phyloP scores from a whole-genome alignment of 2,329 filamentous ascomycete genomes.

The Nemania sp. region DNA sequence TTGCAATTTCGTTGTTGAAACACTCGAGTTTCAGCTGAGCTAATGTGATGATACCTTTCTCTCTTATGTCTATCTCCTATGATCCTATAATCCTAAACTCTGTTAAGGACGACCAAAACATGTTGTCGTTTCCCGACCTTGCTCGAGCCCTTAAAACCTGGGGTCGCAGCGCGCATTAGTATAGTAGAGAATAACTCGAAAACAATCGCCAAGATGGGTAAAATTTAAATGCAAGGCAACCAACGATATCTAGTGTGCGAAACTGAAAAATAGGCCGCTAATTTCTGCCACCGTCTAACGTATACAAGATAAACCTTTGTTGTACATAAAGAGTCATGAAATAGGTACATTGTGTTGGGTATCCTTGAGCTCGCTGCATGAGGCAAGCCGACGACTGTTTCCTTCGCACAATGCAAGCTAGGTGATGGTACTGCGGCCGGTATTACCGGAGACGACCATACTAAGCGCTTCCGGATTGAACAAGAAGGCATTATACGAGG shows the following conservation, averaged over 20 bases:
- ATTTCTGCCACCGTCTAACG: constrained; percentile 1
- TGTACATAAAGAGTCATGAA: constrained; percentile 17
- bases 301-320: constrained; percentile 13
- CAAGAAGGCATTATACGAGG: not conserved
- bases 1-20: too few relatives aligned
- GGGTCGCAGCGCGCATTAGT: not conserved
- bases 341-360: constrained; percentile 8
- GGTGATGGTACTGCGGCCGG: not conserved
- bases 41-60: too few relatives aligned
- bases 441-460: not conserved
- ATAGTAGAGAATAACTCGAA: not conserved
- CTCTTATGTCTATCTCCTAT: too few relatives aligned
- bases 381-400: not conserved
- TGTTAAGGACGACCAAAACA: not conserved
- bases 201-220: not conserved
- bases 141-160: not conserved
- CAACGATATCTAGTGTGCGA: not conserved
- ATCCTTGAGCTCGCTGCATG: constrained; percentile 4
- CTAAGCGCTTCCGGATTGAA: not conserved
- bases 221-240: not conserved
- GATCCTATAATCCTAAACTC: not conserved
- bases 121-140: not conserved
- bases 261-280: not conserved
- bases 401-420: not conserved
- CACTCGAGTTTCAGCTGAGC: too few relatives aligned